These are phyloP conservation scores for Aegilops speltoides DNA, from an alignment of 176 grass and related monocot species.

Conservation along the genomic window DNA sequence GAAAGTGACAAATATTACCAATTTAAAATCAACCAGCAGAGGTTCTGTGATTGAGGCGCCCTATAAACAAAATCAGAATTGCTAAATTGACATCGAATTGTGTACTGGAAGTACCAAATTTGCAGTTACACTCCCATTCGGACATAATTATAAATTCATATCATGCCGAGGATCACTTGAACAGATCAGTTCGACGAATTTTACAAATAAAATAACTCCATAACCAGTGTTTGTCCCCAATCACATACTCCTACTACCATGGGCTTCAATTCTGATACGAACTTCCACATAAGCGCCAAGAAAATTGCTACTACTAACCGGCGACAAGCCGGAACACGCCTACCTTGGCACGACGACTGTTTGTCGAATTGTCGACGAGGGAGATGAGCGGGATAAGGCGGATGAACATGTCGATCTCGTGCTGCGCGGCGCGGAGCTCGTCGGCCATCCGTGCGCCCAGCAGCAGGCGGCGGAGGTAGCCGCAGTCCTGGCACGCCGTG, in stretches of 20 bases:
- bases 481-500: slow-evolving; percentile 42
- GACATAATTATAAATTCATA: no score
- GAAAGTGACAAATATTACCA: neutral
- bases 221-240: neutral
- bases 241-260: neutral
- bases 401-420: slow-evolving; percentile 54
- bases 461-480: slow-evolving; percentile 43
- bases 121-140: neutral
- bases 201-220: neutral
- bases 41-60: neutral
- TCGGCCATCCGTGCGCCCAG: slow-evolving; percentile 32
- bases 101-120: neutral
- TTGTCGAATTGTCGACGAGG: slow-evolving; percentile 38
- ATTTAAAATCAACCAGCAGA: neutral
- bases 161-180: neutral
- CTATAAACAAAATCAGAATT: neutral
- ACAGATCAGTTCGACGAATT: neutral
- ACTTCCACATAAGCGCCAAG: no score
- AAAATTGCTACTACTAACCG: neutral
- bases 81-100: neutral
- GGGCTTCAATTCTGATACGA: neutral
- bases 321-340: neutral
- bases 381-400: slow-evolving; percentile 59
- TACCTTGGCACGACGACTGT: neutral
- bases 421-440: slow-evolving; percentile 39